These are phyloP conservation scores for Peziza echinospora DNA, from an alignment of 495 filamentous ascomycete species.

Conservation along the genomic window DNA sequence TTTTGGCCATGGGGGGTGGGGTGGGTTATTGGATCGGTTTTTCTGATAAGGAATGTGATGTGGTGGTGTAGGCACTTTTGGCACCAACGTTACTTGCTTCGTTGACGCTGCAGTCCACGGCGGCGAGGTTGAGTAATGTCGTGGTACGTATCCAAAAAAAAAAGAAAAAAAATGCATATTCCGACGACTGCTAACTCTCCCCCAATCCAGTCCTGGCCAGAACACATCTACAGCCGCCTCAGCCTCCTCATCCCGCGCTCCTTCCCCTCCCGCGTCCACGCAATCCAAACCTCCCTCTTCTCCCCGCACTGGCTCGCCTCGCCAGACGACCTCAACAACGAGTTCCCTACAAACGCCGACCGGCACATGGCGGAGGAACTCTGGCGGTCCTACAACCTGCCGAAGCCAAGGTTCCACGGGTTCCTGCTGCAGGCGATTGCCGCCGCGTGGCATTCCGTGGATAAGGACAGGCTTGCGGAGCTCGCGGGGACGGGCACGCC, in stretches of 20 bases:
- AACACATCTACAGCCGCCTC: conserved; percentile 47
- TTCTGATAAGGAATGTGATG: not conserved
- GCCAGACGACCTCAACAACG: conserved; percentile 34
- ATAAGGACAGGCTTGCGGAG: conserved; percentile 33
- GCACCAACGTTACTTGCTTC: conserved; percentile 41
- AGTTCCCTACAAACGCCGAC: conserved; percentile 53
- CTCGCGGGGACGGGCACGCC: conserved; percentile 35
- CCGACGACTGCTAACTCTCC: too few relatives aligned
- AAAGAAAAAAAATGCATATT: too few relatives aligned
- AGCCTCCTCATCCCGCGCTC: conserved; percentile 48
- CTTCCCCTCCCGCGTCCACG: conserved; percentile 33
- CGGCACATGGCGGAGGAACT: conserved; percentile 60
- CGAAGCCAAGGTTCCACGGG: conserved; percentile 23
- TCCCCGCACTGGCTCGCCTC: conserved; percentile 33
- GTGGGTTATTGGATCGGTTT: not conserved
- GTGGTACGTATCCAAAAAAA: too few relatives aligned
- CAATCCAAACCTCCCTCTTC: conserved; percentile 38
- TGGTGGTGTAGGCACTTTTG: conserved; percentile 27
- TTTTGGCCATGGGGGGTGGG: not conserved
- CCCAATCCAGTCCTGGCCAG: conserved; percentile 30
- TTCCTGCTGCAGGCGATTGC: conserved; percentile 61
- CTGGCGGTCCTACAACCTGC: conserved; percentile 16
- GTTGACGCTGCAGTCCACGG: conserved; percentile 50
- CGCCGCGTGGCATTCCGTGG: conserved; percentile 60
- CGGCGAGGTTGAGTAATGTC: conserved; percentile 41